Percentiles rank a stretch among this genome's conserved stretches.
Conservation (phyloP, 2,329 filamentous ascomycete species). For the Peltaster fructicola region DNA sequence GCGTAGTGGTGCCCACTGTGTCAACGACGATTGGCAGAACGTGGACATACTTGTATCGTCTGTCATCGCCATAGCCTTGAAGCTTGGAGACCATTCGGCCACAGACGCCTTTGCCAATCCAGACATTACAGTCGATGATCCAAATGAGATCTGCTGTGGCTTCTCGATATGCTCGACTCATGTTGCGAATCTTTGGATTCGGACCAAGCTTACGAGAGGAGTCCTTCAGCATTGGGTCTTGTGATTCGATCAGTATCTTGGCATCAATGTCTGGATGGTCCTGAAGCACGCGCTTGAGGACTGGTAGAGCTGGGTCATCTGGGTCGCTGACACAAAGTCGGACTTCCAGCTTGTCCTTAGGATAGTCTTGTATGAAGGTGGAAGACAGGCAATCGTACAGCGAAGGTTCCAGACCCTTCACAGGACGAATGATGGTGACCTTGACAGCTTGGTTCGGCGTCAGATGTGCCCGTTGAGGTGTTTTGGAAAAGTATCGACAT, state of each 20-base stretch:
- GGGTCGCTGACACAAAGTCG: slow-evolving; percentile 64
- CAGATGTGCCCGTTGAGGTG: too few species aligned
- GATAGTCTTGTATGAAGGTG: slow-evolving; percentile 69
- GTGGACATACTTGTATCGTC: slow-evolving; percentile 73
- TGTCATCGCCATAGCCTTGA: slow-evolving; percentile 42
- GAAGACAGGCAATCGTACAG: slow-evolving; percentile 86
- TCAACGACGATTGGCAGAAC: slow-evolving; percentile 86
- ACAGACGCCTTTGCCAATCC: slow-evolving; percentile 62
- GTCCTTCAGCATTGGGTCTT: slow-evolving; percentile 53
- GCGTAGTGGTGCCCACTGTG: slow-evolving; percentile 20
- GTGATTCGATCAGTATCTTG: slow-evolving; percentile 59
- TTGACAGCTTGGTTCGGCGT: too few species aligned
- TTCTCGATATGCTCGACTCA: slow-evolving; percentile 82
- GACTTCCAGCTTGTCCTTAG: slow-evolving; percentile 55
- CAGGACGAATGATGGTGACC: slow-evolving; percentile 82
- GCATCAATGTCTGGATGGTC: slow-evolving; percentile 60
- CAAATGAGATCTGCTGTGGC: slow-evolving; percentile 77
- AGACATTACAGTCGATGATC: slow-evolving; percentile 94
- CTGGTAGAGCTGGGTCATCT: slow-evolving; percentile 58
- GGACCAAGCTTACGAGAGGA: slow-evolving; percentile 49
- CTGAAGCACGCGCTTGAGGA: slow-evolving; percentile 50
- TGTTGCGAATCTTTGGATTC: slow-evolving; percentile 96
- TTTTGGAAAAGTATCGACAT: too few species aligned
- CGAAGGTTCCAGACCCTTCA: slow-evolving; percentile 78
- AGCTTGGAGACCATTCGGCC: slow-evolving; percentile 82